These are phyloP conservation scores for Ascochyta koolunga DNA, from an alignment of 2,329 filamentous ascomycete genomes.

Conservation along the genomic window DNA sequence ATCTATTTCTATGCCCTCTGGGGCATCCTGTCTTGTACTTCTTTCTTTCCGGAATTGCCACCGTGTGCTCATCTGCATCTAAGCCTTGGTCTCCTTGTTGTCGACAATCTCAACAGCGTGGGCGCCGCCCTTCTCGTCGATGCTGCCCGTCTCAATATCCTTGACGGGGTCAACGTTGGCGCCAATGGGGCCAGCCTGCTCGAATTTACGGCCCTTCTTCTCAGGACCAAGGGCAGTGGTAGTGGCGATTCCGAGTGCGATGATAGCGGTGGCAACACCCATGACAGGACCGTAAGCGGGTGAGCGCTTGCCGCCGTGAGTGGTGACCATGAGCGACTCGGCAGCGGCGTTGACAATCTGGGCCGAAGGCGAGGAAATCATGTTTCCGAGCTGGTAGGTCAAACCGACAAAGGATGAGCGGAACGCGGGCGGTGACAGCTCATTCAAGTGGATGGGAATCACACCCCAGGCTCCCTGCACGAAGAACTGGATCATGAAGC, in stretches of 20 bases:
- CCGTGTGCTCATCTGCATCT: background rate
- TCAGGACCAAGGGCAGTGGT: constrained; percentile 76
- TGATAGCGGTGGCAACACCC: constrained; percentile 78
- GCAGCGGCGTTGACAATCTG: constrained; percentile 80
- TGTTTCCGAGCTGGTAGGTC: constrained; percentile 77
- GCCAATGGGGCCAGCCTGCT: constrained; percentile 62
- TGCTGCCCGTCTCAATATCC: constrained; percentile 41
- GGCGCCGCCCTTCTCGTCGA: constrained; percentile 37
- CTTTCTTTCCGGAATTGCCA: background rate
- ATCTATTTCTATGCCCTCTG: background rate
- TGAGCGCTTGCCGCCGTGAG: constrained; percentile 61
- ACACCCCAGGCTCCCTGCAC: constrained; percentile 54
- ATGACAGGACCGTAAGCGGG: constrained; percentile 77
- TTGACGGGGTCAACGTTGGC: constrained; percentile 33
- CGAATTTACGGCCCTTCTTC: constrained; percentile 73
- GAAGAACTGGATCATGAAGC: constrained; percentile 70
- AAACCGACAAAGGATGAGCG: constrained; percentile 73
- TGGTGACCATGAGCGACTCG: constrained; percentile 59
- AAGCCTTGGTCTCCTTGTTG: constrained; percentile 14
- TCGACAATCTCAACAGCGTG: constrained; percentile 29
- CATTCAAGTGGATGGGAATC: constrained; percentile 72
- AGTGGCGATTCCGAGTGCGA: constrained; percentile 70
- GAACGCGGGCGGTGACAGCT: constrained; percentile 73
- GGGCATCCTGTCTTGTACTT: too few relatives aligned
- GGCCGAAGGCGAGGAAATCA: constrained; percentile 73